phyloP scores from a whole-genome alignment of 2,329 filamentous ascomycete genomes.

The Gyromitra esculenta region DNA sequence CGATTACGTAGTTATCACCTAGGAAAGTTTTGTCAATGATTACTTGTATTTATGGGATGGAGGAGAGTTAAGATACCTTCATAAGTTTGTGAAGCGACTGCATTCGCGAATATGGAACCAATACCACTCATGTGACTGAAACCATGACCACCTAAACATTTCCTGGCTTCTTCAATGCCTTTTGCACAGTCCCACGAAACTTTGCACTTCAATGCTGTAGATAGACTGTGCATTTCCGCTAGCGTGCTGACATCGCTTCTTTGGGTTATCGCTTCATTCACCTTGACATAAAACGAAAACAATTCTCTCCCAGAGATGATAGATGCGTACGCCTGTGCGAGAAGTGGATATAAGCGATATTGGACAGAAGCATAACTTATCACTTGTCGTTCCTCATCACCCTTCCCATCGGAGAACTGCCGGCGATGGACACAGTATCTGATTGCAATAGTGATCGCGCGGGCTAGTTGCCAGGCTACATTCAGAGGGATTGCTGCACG shows the following conservation, averaged over 20 bases:
- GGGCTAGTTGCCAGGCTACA: conserved; percentile 58
- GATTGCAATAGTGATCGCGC: conserved; percentile 60
- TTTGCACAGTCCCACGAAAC: conserved; percentile 56
- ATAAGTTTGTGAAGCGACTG: conserved; percentile 70
- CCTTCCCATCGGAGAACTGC: conserved; percentile 55
- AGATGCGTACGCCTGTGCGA: conserved; percentile 58
- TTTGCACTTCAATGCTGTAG: conserved; percentile 59
- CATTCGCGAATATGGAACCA: conserved; percentile 77
- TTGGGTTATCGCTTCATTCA: conserved; percentile 46
- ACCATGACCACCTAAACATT: conserved; percentile 61
- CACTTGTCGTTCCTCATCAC: conserved; percentile 53
- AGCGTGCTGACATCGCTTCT: conserved; percentile 46
- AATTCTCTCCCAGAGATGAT: conserved; percentile 56
- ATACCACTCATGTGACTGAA: conserved; percentile 79
- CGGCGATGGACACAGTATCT: conserved; percentile 59
- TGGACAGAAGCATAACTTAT: conserved; percentile 58
- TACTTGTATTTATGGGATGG: conserved; percentile 47
- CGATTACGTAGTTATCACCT: conserved; percentile 63
- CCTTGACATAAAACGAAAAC: conserved; percentile 42
- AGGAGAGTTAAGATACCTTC: conserved; percentile 56
- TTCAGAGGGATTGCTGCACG: conserved; percentile 58
- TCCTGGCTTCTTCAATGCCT: conserved; percentile 60
- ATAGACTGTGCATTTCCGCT: conserved; percentile 57
- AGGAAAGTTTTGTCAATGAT: conserved; percentile 52
- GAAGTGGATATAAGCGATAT: conserved; percentile 57